Base-by-base conservation (phyloP, 2,329 filamentous ascomycete species). In the Colletotrichum spaethianum region DNA sequence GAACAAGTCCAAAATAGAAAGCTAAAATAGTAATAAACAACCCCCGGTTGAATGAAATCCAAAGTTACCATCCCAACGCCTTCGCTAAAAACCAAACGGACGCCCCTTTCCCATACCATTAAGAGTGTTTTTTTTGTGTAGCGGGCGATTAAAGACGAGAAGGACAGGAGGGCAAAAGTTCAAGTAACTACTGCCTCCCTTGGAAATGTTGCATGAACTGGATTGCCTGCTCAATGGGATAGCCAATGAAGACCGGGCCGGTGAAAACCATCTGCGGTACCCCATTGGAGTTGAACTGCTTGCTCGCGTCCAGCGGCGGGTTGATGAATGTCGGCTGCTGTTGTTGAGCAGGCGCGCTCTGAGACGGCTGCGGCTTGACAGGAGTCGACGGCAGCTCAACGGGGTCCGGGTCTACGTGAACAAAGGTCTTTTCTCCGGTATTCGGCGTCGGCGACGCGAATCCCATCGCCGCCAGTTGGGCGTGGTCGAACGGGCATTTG, bases 161-260 rank as follows among this genome's bases (percentile, higher is more conserved):
- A 38, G 18, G 8, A 36, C 12, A 46, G 38, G 20, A 16, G 3
- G 28, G 18, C 28, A 55, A 23, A 18, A 5, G n/a, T 44, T 63
- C 33, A n/a, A n/a, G 46, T 74, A 66, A 73, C 52, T 75, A 60
- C 67, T 75, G 66, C 76, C 76, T 56, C 16, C 75, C 76, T 79
- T 85, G 86, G 71, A 86, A 88, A 67, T 90, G 86, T 75, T 93
- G 91, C 85, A 97, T 88, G 63, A 97, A 88, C 66, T 90, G 87
- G 31, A 94, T 89, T n/a, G 94, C 93, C 79, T 97, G 92, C 72
- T 97, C 94, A 73, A 94, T 89, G 12, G 93, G 91, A 78, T 98
- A 98, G 0, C 96, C 96, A 77, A 98, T 94, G 78, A 98, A 98
- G 0, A 98, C 95, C 0, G 96, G 96, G 0, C 96, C 96, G 11